These are phyloP conservation scores for Ceratocystis lukuohia DNA, from an alignment of 2,329 filamentous ascomycete species.

Conservation along the genomic window DNA sequence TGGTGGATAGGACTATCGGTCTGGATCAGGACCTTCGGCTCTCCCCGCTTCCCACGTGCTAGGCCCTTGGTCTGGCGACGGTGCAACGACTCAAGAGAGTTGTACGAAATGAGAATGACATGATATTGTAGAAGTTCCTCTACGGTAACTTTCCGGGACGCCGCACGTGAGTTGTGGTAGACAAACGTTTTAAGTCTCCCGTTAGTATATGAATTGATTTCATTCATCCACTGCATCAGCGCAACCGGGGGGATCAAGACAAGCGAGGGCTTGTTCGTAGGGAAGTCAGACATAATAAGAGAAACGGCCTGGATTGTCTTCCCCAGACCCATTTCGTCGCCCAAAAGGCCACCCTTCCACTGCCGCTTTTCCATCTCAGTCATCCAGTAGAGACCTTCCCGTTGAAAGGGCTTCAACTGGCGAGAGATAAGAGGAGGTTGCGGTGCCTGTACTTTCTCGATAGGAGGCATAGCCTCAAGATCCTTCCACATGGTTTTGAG, in stretches of 20 bases:
- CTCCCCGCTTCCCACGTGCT: slow-evolving; percentile 31
- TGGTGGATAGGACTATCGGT: slow-evolving; percentile 57
- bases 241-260: slow-evolving; percentile 88
- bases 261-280: slow-evolving; percentile 65
- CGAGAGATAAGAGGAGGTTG: slow-evolving; percentile 62
- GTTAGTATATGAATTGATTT: slow-evolving; percentile 70
- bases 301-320: slow-evolving; percentile 98
- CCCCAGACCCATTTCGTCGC: slow-evolving; percentile 97
- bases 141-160: slow-evolving; percentile 61
- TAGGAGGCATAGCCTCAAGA: slow-evolving; percentile 52
- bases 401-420: slow-evolving; percentile 81
- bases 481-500: slow-evolving; percentile 76
- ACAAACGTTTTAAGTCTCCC: slow-evolving; percentile 82
- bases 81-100: slow-evolving; percentile 78
- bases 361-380: slow-evolving; percentile 69
- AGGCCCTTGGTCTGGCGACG: slow-evolving; percentile 89
- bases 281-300: slow-evolving; percentile 94
- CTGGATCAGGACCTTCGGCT: neutral
- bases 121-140: slow-evolving; percentile 71
- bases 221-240: slow-evolving; percentile 84
- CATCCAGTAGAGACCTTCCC: slow-evolving; percentile 94
- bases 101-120: slow-evolving; percentile 96
- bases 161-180: slow-evolving; percentile 74
- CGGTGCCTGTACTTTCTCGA: slow-evolving; percentile 38
- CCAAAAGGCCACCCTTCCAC: slow-evolving; percentile 81